Evolutionary conservation across 1,284 basidiomycete species (phyloP).

Genomic region (Vanrija pseudolonga): DNA sequence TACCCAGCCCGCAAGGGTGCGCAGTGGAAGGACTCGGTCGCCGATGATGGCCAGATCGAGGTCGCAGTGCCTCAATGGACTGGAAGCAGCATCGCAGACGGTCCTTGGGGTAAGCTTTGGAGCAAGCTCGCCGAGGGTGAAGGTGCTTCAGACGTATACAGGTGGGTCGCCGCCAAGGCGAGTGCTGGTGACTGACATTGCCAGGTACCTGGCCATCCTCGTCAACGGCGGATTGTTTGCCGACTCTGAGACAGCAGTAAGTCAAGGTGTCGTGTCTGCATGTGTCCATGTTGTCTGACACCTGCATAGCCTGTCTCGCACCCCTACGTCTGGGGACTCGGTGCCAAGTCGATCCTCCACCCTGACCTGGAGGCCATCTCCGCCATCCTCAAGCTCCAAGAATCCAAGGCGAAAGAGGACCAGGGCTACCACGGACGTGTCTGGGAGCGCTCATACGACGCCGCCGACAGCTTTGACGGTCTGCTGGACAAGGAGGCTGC

Average conservation of each 20-base stretch:
- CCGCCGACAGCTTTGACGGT: too few relatives aligned
- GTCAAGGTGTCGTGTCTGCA: neutral
- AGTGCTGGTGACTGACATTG: constrained; percentile 1
- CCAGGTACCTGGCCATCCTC: constrained; percentile 32
- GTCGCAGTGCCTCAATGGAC: constrained; percentile 26
- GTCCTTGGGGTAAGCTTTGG: constrained; percentile 25
- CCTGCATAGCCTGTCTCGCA: constrained; percentile 29
- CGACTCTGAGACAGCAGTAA: constrained; percentile 35
- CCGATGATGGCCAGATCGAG: constrained; percentile 26
- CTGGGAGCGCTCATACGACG: constrained; percentile 6
- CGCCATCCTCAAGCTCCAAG: constrained; percentile 7
- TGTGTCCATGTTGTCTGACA: neutral
- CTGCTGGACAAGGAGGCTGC: neutral
- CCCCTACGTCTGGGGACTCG: constrained; percentile 33
- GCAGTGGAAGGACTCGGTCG: constrained; percentile 23
- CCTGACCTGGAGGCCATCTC: constrained; percentile 22
- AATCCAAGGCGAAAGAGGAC: neutral
- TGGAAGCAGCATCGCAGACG: constrained; percentile 2
- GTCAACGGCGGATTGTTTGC: constrained; percentile 38
- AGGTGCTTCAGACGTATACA: constrained; percentile 30
- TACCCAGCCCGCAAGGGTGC: constrained; percentile 12
- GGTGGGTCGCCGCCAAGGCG: constrained; percentile 14
- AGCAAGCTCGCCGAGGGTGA: constrained; percentile 22
- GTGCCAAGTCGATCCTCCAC: constrained; percentile 18
- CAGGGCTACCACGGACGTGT: constrained; percentile 6